Base-by-base conservation (phyloP, 306 rosid species). In the Mimosa bimucronata region DNA sequence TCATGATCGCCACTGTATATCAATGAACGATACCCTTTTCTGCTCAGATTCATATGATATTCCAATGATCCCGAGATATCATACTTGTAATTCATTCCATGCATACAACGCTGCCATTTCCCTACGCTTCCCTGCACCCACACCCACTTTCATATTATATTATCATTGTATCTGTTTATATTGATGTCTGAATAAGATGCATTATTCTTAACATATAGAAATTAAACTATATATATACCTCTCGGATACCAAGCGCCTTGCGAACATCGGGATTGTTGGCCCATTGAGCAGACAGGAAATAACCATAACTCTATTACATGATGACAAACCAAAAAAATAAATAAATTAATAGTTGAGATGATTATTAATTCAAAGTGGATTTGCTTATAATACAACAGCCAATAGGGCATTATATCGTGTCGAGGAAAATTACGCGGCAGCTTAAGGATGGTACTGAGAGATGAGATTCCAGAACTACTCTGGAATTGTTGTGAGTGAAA, bases 1-100 rank as follows among this genome's bases (percentile, higher is more conserved):
- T 91, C 98, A 74, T 91, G 98, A 62, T 94, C 97, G 3, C 97
- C 95, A 65, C 98, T 71, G 87, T 83, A 92, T 71, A 89, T 81
- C 30, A 92, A 75, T 21, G 97, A 85, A 10, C 88, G 91, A 23
- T 79, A 83, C 28, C 97, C 94, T 84, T 77, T 81, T 7, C 53
- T 55, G 71, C 97, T 89, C 25, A 90, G 83, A 68, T 88, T 85
- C 31, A 76, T 77, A 77, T 89, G 97, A 81, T 83, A 88, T 15
- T 31, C 80, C 41, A 73, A 40, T 75, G 80, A 79, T 57, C 50
- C 60, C 0, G 2, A 1, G 18, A 89, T 26, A 1, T 88, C 91
- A 0, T 0, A 0, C 9, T 73, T 34, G 40, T 82, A 26, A 30
- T 40, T 42, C 12, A 71, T 0, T 7, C 13, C 4, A 7, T 0